These are phyloP conservation scores for Saccharomyces uvarum DNA, from an alignment of 1,139 yeast genomes.

Conservation along the genomic window DNA sequence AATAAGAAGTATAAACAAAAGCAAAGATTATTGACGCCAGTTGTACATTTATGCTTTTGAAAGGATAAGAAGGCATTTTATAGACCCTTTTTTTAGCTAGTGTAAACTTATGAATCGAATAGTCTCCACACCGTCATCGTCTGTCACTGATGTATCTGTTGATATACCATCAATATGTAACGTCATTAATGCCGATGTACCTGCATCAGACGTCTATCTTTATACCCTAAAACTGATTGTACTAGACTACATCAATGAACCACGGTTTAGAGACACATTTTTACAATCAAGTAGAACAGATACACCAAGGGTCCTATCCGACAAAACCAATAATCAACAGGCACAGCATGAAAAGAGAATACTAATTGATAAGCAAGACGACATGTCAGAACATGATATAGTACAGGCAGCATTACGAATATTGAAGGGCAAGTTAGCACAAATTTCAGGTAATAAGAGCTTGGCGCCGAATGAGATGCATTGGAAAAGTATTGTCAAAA, in stretches of 20 bases:
- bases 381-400: not conserved
- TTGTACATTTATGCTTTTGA: not conserved
- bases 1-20: not conserved
- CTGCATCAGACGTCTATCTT: conserved; percentile 13
- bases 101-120: conserved; percentile 6
- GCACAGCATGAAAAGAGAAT: not conserved
- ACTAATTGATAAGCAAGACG: not conserved
- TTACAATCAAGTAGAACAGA: not conserved
- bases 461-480: conserved; percentile 30
- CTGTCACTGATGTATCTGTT: conserved; percentile 3
- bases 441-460: conserved; percentile 44
- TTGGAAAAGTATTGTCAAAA: conserved; percentile 45
- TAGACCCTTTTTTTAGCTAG: not conserved
- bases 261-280: conserved; percentile 38
- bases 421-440: conserved; percentile 44
- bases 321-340: not conserved
- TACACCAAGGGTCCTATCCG: not conserved
- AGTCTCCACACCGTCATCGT: conserved; percentile 9
- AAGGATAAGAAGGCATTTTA: not conserved
- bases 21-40: not conserved
- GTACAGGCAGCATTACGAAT: conserved; percentile 22
- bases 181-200: conserved; percentile 6
- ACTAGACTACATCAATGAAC: conserved; percentile 53
- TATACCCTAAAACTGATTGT: conserved; percentile 39
- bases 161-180: conserved; percentile 9